Conservation (phyloP, 371 early-diverging fungal species). For the Mortierella sp. region DNA sequence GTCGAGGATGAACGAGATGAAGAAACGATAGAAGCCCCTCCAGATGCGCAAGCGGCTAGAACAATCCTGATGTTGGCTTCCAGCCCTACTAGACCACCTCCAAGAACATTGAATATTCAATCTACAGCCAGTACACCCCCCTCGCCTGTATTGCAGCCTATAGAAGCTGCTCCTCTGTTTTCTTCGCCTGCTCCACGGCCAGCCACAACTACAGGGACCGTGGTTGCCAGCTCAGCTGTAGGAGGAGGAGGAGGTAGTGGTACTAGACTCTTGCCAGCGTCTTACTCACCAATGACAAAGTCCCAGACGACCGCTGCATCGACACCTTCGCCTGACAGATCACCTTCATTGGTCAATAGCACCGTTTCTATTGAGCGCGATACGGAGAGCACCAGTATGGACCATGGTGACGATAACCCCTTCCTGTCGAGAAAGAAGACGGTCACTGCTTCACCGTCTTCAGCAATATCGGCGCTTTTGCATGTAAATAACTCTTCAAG, state of each 20-base stretch:
- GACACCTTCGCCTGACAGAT: slow-evolving; percentile 19
- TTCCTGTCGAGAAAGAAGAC: slow-evolving; percentile 15
- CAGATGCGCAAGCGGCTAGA: slow-evolving; percentile 27
- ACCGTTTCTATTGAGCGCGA: background rate
- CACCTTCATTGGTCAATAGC: background rate
- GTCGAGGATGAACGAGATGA: slow-evolving; percentile 4
- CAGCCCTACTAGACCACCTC: slow-evolving; percentile 21
- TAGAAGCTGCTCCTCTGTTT: background rate
- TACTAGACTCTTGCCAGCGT: background rate
- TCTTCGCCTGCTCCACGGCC: background rate
- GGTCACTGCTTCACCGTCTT: background rate
- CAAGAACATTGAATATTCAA: slow-evolving; percentile 9
- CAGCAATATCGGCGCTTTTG: background rate
- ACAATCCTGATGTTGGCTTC: slow-evolving; percentile 35
- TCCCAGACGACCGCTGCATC: slow-evolving; percentile 20
- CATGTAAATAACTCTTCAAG: background rate
- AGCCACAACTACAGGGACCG: background rate
- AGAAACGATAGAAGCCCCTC: slow-evolving; percentile 4
- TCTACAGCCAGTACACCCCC: background rate
- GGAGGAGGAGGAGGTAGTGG: background rate
- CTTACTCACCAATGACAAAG: slow-evolving; percentile 32
- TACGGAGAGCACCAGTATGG: background rate
- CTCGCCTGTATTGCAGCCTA: background rate
- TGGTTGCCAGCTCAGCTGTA: background rate
- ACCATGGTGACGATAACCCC: slow-evolving; percentile 4